Base-by-base conservation (phyloP, 345 rosid genomes). In the Aurinia saxatilis region DNA sequence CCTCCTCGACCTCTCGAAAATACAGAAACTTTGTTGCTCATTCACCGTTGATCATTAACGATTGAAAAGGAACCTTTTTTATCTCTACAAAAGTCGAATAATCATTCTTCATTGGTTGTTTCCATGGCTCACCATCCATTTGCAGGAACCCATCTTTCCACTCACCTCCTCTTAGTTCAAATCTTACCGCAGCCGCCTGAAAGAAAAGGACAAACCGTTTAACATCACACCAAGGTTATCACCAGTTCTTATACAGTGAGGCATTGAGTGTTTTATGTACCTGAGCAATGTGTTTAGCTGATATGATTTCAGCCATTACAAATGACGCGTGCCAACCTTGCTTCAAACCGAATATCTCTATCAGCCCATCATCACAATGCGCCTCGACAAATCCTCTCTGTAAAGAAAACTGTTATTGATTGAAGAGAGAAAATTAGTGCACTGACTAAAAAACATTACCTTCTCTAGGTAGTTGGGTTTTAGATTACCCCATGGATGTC, bases 81-180 rank as follows among this genome's bases (percentile, higher is more conserved):
- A 95, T 90, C 71, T 88, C 96, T 16, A 90, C 81, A 51, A 88
- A 77, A 3, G 95, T 80, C 1, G 97, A 93, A 58, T 75, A 75
- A 23, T 90, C 92, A 65, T 40, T 71, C 79, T 68, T 84, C 81
- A 90, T 50, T 0, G 84, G 90, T 60, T 93, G 99, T 38, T 84
- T 93, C 97, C 99, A 87, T 7, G 97, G 99, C 70, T 93, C 97
- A 8, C 99, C 99, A 40, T 93, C 99, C 96, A 93, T 90, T 82
- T 90, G 99, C 91, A 90, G 73, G 69, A 57, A 95, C 4, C 84
- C 92, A 29, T 84, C 74, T 62, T 66, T 81, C 96, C 96, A 82
- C 27, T 86, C 96, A 33, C 99, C 96, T 1, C 99, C 92, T 57
- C 97, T 79, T 36, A 95, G 62, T 74, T 95, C 99, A 63, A 95